These are phyloP conservation scores for Oxytropis ochrocephala DNA, from an alignment of 306 rosid genomes.

Conservation along the genomic window DNA sequence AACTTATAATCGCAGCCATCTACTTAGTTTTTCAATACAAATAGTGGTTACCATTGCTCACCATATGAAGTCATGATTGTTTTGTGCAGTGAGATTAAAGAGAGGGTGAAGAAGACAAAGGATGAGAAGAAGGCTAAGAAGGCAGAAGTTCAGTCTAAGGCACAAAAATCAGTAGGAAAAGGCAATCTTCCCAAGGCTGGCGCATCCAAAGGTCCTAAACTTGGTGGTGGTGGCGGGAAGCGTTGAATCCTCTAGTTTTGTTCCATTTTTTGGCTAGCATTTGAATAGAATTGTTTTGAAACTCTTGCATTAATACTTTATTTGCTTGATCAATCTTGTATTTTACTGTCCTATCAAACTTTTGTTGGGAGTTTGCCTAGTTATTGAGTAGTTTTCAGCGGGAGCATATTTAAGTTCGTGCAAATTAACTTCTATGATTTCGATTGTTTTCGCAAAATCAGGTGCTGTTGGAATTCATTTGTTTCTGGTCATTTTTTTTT, in stretches of 20 bases:
- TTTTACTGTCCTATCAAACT: neutral
- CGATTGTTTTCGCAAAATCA: neutral
- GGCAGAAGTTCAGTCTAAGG: slow-evolving; percentile 57
- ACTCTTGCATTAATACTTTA: slow-evolving; percentile 20
- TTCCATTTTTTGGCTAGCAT: slow-evolving; percentile 3
- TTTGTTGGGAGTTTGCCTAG: slow-evolving; percentile 8
- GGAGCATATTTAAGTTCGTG: neutral
- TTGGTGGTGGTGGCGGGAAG: slow-evolving; percentile 91
- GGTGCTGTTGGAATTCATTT: neutral
- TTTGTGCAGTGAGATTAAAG: slow-evolving; percentile 68
- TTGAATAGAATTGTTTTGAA: slow-evolving; percentile 16
- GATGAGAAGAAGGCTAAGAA: slow-evolving; percentile 88
- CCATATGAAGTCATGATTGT: neutral
- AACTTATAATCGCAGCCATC: too few relatives aligned
- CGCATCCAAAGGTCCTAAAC: slow-evolving; percentile 73
- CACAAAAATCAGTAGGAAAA: slow-evolving; percentile 55
- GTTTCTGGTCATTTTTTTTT: neutral
- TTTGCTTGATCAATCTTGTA: slow-evolving; percentile 2
- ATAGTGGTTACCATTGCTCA: neutral
- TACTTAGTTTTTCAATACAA: neutral
- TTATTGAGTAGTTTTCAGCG: neutral
- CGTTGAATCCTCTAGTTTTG: slow-evolving; percentile 41
- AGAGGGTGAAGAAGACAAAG: slow-evolving; percentile 76
- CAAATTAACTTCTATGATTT: neutral
- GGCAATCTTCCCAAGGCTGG: slow-evolving; percentile 48